Base-by-base conservation (phyloP, 139 green algal genomes). In the Chlorella sp. region DNA sequence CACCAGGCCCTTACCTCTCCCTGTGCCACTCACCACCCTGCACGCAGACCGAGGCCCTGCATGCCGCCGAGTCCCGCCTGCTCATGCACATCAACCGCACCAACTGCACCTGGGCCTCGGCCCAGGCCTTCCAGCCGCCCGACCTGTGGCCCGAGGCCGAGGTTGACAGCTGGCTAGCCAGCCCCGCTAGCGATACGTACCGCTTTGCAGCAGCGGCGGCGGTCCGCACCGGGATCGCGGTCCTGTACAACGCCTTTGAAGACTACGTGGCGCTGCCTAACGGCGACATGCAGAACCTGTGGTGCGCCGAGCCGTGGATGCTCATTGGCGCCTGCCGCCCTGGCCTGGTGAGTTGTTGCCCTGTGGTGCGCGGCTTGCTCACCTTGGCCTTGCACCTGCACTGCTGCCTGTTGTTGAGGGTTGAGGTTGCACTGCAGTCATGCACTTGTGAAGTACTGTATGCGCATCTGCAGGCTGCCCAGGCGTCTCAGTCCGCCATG, bases 201-300 rank as follows among this genome's bases (percentile, higher is more conserved):
- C n/a, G n/a, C n/a, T n/a, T n/a, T n/a, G n/a, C n/a, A n/a, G n/a
- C n/a, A n/a, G n/a, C n/a, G n/a, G n/a, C n/a, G n/a, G n/a, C n/a
- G n/a, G n/a, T n/a, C n/a, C n/a, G n/a, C n/a, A n/a, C n/a, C n/a
- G n/a, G n/a, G n/a, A n/a, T 71, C 14, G 65, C 65, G 2, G 35
- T 71, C 23, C 65, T 35, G 20, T 71, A 62, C 65, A 71, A 71
- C 35, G 35, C 65, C 2, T 71, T 71, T 71, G 65, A 71, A 35
- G 65, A 71, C 23, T 60, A 67, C 29, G 29, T 67, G 27, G 61
- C 33, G 61, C 23, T 67, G 27, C 61, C 61, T 17, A 55, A 17
- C 42, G 42, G 42, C 34, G 23, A 67, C 23, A 22, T 31, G 32
- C 35, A 60, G 24, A 71, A 71, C 35, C 35, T 71, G 2, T 71